Conservation (phyloP, 768 basidiomycete genomes). For the Lactifluus subvellereus region DNA sequence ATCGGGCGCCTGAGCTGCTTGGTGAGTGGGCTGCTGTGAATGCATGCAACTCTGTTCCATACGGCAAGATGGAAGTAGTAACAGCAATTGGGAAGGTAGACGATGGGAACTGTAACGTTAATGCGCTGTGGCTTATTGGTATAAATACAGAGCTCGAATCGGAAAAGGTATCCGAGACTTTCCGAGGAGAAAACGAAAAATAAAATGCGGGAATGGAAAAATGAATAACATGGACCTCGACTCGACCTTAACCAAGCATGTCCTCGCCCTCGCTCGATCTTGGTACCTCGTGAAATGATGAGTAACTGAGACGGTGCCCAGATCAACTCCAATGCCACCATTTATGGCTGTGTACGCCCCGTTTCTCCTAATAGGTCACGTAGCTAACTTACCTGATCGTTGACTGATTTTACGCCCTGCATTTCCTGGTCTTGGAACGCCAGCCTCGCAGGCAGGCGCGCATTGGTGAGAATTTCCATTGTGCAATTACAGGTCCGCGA, state of each 20-base stretch:
- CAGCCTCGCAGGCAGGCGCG: neutral
- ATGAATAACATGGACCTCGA: constrained; percentile 8
- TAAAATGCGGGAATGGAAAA: constrained; percentile 14
- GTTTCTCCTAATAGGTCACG: neutral
- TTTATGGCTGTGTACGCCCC: neutral
- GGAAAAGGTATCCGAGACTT: constrained; percentile 13
- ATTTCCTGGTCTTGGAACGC: neutral
- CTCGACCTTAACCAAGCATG: constrained; percentile 13
- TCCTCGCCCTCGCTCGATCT: constrained; percentile 18
- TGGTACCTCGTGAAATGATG: constrained; percentile 22
- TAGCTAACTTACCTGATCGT: neutral
- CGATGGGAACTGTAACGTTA: neutral
- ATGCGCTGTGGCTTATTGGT: constrained; percentile 12
- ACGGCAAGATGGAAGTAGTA: neutral
- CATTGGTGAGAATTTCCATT: neutral
- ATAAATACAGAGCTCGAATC: constrained; percentile 20
- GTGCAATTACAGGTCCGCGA: constrained; percentile 8
- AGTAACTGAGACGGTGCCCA: constrained; percentile 14
- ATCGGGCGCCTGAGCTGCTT: neutral
- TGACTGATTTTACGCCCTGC: neutral
- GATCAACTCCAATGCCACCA: constrained; percentile 2
- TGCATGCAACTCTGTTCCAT: constrained; percentile 11
- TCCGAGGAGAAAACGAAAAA: constrained; percentile 18
- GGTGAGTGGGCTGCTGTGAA: constrained; percentile 8
- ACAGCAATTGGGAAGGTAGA: neutral